phyloP scores from a whole-genome alignment of 306 rosid genomes.

The cucumber (Cucumis sativus) region DNA sequence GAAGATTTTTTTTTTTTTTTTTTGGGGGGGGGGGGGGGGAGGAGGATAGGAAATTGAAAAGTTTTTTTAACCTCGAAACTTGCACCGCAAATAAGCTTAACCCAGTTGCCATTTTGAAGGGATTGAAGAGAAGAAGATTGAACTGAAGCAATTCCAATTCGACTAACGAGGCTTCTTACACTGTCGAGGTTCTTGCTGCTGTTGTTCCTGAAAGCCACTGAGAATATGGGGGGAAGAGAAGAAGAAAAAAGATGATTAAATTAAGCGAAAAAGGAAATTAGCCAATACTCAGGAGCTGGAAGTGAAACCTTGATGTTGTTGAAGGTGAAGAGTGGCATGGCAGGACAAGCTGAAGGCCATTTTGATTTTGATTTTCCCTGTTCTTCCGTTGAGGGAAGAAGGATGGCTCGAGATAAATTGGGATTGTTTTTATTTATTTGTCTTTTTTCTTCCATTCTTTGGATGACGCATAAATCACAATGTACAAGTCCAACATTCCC shows the following conservation, averaged over 20 bases:
- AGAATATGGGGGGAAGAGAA: neutral
- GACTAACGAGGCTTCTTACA: conserved; percentile 25
- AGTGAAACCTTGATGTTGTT: neutral
- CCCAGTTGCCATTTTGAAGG: conserved; percentile 45
- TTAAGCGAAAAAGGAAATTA: neutral
- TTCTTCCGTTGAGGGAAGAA: no score
- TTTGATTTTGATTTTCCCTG: neutral
- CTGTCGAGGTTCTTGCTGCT: conserved; percentile 19
- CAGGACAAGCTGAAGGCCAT: conserved; percentile 6
- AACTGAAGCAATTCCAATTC: conserved; percentile 24
- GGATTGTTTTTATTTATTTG: no score
- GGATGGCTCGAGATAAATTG: no score
- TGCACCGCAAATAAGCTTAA: conserved; percentile 61
- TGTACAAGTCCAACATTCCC: no score
- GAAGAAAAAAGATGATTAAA: neutral
- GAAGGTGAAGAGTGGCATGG: neutral
- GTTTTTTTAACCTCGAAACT: conserved; percentile 54
- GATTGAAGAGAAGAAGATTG: conserved; percentile 37
- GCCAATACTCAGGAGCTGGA: neutral
- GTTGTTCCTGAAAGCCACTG: neutral
- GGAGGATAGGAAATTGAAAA: neutral
- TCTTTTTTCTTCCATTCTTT: no score
- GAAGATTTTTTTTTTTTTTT: neutral
- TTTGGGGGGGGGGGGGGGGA: no score
- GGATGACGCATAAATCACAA: no score